Evolutionary conservation across 2,329 filamentous ascomycete genomes (phyloP), one percentile per base, ranked within the genome.

Genomic region (Diaporthe destruens): DNA sequence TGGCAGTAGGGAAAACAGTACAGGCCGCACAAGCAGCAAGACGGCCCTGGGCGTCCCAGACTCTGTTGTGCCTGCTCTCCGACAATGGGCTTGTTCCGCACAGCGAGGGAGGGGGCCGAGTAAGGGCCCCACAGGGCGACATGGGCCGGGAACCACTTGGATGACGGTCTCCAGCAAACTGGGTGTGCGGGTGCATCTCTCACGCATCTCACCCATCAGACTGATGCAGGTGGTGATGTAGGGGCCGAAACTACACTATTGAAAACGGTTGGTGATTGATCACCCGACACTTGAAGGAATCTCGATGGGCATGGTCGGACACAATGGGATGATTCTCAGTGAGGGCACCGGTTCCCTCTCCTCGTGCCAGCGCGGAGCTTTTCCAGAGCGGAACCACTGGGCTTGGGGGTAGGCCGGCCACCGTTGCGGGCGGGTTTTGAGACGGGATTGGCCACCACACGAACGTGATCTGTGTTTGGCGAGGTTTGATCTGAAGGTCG

Each of bases 181-280:
- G 59, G 70, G 53, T 73, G 67, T 71, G 65, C 71, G 70, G 69
- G 67, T 72, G 74, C 66, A 71, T 68, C 71, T 68, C 75, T 75
- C 73, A 53, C 69, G 75, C 70, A 71, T 71, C 59, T 69, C 70
- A 71, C 49, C 61, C 69, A 73, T 67, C 71, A 73, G 56, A 65
- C 63, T 69, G 71, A 63, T 73, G 73, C 73, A 71, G 72, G 65
- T 72, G 72, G 71, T 75, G 73, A 67, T 49, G 54, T 69, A 71
- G 68, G 69, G 65, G 63, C 69, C 68, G 71, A 71, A 59, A 73
- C 73, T 75, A 75, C 71, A 73, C 73, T 75, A 75, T 74, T 69
- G 73, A 68, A 54, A 61, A 32, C 69, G 25, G 71, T 51, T 54
- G 71, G 70, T 56, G 67, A 70, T 59, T 72, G 66, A 74, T 69